phyloP scores from a whole-genome alignment of 352 stramenopile species.

The Pilasporangium apinafurcum region DNA sequence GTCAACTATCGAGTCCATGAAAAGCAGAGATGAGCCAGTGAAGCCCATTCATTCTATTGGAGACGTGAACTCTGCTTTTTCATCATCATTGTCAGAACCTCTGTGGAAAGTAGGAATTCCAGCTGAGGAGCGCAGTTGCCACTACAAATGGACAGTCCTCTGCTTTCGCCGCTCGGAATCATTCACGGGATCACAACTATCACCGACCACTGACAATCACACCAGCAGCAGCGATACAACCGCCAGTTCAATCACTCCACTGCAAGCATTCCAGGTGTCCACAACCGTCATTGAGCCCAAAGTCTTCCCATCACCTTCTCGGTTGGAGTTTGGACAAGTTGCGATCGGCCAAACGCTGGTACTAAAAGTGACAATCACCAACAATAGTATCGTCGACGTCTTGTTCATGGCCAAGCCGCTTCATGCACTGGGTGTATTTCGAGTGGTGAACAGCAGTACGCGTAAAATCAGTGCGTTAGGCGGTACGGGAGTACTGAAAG shows the following conservation, averaged over 20 bases:
- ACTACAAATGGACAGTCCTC: constrained; percentile 70
- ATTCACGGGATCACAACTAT: neutral
- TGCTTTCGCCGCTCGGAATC: constrained; percentile 46
- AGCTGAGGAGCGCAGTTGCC: constrained; percentile 54
- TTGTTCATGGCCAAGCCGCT: constrained; percentile 45
- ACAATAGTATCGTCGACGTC: constrained; percentile 27
- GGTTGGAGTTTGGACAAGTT: constrained; percentile 82
- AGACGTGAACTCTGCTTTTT: neutral
- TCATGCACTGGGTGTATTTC: constrained; percentile 80
- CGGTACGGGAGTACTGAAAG: constrained; percentile 17
- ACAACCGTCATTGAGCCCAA: constrained; percentile 56
- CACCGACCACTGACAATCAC: too few relatives aligned
- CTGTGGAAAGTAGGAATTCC: constrained; percentile 8
- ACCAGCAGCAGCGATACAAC: neutral
- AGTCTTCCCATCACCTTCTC: constrained; percentile 30
- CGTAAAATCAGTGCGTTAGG: constrained; percentile 22
- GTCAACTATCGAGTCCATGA: too few relatives aligned
- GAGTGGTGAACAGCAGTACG: constrained; percentile 67
- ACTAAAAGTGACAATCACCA: constrained; percentile 56
- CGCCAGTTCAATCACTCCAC: constrained; percentile 1
- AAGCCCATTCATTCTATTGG: too few relatives aligned
- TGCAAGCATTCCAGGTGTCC: constrained; percentile 58
- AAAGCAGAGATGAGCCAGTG: too few relatives aligned
- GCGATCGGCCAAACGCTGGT: constrained; percentile 69
- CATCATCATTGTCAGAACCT: neutral